phyloP scores from a whole-genome alignment of 495 filamentous ascomycete species.

The Aspergillus sclerotioniger region DNA sequence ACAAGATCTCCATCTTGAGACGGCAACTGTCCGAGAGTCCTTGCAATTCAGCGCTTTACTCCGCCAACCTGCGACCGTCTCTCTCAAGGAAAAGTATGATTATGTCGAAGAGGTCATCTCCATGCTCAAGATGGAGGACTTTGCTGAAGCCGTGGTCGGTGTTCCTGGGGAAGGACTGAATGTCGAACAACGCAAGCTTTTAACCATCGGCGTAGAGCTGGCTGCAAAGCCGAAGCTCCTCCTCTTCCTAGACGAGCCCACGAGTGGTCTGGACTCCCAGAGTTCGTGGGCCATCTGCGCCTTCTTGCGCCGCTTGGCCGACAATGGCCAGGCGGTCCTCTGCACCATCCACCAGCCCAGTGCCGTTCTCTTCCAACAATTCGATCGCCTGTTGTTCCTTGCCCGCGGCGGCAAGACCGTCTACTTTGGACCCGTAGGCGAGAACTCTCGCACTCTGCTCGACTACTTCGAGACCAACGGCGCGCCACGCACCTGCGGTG shows the following conservation, averaged over 20 bases:
- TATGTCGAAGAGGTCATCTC: constrained; percentile 51
- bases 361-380: constrained; percentile 87
- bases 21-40: constrained; percentile 79
- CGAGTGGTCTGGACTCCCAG: constrained; percentile 76
- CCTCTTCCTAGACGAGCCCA: constrained; percentile 90
- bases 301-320: constrained; percentile 76
- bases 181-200: constrained; percentile 84
- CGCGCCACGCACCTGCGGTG: constrained; percentile 57
- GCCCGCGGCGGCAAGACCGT: constrained; percentile 75
- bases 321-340: constrained; percentile 84
- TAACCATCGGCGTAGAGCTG: constrained; percentile 89
- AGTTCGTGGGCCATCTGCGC: constrained; percentile 80
- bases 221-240: constrained; percentile 82
- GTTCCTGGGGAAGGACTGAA: constrained; percentile 64
- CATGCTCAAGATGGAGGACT: constrained; percentile 46
- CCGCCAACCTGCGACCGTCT: constrained; percentile 62
- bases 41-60: constrained; percentile 80
- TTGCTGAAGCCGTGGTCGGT: constrained; percentile 43
- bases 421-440: constrained; percentile 83
- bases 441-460: constrained; percentile 65
- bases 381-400: constrained; percentile 83
- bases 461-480: constrained; percentile 77
- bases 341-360: constrained; percentile 96
- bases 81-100: constrained; percentile 42
- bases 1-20: constrained; percentile 86